These are phyloP conservation scores for Parachlorella kessleri DNA, from an alignment of 139 green algal genomes.

Conservation along the genomic window DNA sequence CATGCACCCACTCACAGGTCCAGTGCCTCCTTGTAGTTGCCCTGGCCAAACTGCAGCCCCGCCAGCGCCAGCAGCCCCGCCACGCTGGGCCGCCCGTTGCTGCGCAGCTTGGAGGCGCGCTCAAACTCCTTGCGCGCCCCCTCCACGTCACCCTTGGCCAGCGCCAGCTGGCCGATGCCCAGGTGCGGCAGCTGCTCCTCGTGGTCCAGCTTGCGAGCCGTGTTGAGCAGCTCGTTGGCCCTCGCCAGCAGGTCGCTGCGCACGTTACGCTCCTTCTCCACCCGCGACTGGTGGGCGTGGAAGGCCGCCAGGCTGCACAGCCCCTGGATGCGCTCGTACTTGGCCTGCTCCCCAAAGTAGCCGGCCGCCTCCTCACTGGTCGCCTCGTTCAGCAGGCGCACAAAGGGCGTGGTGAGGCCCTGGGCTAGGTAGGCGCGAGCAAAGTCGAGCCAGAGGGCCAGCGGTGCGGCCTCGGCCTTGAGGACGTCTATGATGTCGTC, in stretches of 20 bases:
- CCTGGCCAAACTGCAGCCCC: conserved; percentile 54
- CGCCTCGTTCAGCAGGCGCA: conserved; percentile 38
- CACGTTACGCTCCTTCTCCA: conserved; percentile 33
- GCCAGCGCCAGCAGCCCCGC: conserved; percentile 65
- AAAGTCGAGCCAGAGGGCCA: conserved; percentile 73
- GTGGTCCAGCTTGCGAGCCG: conserved; percentile 37
- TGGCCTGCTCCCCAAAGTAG: conserved; percentile 43
- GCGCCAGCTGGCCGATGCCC: conserved; percentile 52
- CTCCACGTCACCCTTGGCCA: conserved; percentile 50
- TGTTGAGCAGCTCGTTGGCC: conserved; percentile 38
- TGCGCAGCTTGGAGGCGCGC: conserved; percentile 27
- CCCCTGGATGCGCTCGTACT: conserved; percentile 76
- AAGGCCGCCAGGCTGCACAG: conserved; percentile 71
- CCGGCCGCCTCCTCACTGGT: conserved; percentile 32
- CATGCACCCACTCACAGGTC: conserved; percentile 49
- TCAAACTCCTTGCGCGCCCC: conserved; percentile 52
- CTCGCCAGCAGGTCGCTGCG: conserved; percentile 31
- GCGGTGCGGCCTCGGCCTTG: conserved; percentile 60
- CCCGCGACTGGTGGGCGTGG: conserved; percentile 44
- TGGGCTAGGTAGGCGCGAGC: conserved; percentile 69
- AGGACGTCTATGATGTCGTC: background rate
- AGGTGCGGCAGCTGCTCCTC: conserved; percentile 74
- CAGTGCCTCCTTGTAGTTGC: conserved; percentile 64
- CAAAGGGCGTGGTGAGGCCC: conserved; percentile 42
- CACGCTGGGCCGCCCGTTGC: conserved; percentile 66